These are phyloP conservation scores for Cicer cuneatum DNA, from an alignment of 306 rosid species.

Conservation along the genomic window DNA sequence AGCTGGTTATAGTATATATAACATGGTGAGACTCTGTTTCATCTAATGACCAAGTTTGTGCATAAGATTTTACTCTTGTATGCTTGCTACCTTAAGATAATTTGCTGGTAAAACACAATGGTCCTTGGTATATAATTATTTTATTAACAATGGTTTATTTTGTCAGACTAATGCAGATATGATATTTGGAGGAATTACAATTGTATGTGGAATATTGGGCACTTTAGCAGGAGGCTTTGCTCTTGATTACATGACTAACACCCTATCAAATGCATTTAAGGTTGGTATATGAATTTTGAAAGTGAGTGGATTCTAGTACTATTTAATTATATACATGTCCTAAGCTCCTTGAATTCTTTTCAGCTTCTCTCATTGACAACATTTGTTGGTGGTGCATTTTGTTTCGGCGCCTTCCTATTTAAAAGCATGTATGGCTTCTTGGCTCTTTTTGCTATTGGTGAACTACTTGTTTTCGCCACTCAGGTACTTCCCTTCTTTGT, in stretches of 20 bases:
- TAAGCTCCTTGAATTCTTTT: conserved; percentile 29
- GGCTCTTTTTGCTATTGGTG: conserved; percentile 77
- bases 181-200: conserved; percentile 88
- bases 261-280: conserved; percentile 92
- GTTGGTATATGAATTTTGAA: conserved; percentile 51
- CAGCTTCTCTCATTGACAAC: conserved; percentile 82
- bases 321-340: conserved; percentile 28
- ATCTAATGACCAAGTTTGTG: conserved; percentile 7
- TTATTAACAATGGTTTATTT: conserved; percentile 44
- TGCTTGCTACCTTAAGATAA: conserved; percentile 8
- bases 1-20: conserved; percentile 85
- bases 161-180: conserved; percentile 84
- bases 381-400: conserved; percentile 69
- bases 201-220: conserved; percentile 84
- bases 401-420: conserved; percentile 75
- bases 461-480: conserved; percentile 79
- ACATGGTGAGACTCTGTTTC: conserved; percentile 66
- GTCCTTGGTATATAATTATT: conserved; percentile 30
- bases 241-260: conserved; percentile 66
- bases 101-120: conserved; percentile 28
- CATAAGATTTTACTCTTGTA: conserved; percentile 31
- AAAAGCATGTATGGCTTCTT: conserved; percentile 73
- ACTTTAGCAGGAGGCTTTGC: conserved; percentile 78
- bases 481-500: conserved; percentile 62
- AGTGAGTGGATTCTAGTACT: conserved; percentile 10